Evolutionary conservation across 2,329 filamentous ascomycete genomes (phyloP), one percentile per base, ranked within the genome.

Genomic region (Penicillium janthinellum): DNA sequence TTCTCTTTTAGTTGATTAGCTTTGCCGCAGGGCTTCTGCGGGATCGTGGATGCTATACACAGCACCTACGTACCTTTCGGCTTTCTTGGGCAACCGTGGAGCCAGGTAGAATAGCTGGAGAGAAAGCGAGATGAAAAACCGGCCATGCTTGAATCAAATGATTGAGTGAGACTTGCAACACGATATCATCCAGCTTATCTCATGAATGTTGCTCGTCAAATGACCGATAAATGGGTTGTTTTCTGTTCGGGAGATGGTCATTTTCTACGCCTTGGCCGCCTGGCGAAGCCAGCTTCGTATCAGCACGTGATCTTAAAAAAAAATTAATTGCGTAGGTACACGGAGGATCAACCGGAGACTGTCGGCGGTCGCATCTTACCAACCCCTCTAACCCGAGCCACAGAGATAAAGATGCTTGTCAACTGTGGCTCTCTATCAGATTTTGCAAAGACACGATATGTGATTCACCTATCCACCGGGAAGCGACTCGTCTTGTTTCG

Each of bases 401-500:
- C 55, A 22, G 53, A 35, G 14, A 25, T 58, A 50, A 61, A 56
- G 35, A 69, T 69, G 67, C 58, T 60, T 55, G 62, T 75, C 38
- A 65, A 64, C 10, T 72, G 73, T 41, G 73, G 71, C 1, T 58
- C 57, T 17, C 64, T 78, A 6, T 64, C 72, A 4, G 69, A 70
- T 28, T 73, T 81, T 31, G 72, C 68, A 6, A 71, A 79, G 45
- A 68, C 78, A 7, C 74, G 79, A 42, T 79, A 81, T 67, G 74
- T 80, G 51, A 68, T 81, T 47, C 73, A 74, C 42, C 69, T 81
- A 5, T 80, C 78, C 0, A 75, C 75, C 61, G 76, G 74, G 53
- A 81, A 80, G 67, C 78, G 79, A 37, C 67, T 81, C 57, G 76
- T 81, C 22, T 69, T 81, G 7, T 81, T 81, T 59, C 78, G 79